A percentile compares a stretch with the other conserved stretches of the same genome.
Evolutionary conservation across 2,329 filamentous ascomycete genomes (phyloP).

Genomic region (Alternaria brassicae): DNA sequence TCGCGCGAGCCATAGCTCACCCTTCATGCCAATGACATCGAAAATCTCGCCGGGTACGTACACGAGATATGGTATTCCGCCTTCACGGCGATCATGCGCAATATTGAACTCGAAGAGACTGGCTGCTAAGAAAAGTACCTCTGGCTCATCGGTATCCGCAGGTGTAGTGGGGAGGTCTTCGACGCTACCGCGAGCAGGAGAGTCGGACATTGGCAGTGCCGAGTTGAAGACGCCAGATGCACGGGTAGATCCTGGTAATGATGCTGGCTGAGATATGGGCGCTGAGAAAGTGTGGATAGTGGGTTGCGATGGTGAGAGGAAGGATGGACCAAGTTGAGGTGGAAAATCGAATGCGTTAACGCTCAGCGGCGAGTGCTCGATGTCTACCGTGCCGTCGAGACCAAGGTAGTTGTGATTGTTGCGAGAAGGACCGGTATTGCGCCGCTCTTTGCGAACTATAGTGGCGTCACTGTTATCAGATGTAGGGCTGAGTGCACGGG

Average conservation of each 20-base stretch:
- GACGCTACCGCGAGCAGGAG: conserved; percentile 33
- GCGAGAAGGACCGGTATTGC: conserved; percentile 30
- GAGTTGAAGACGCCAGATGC: conserved; percentile 85
- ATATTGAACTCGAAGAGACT: conserved; percentile 98
- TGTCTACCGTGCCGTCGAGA: conserved; percentile 40
- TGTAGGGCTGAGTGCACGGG: conserved; percentile 33
- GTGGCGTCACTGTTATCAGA: conserved; percentile 43
- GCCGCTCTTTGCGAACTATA: conserved; percentile 31
- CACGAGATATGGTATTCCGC: conserved; percentile 92
- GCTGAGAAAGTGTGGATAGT: conserved; percentile 27
- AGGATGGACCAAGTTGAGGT: conserved; percentile 38
- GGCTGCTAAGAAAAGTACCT: conserved; percentile 87
- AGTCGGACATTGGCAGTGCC: conserved; percentile 79
- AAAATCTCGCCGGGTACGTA: conserved; percentile 87
- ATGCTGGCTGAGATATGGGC: conserved; percentile 29
- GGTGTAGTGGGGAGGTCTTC: conserved; percentile 41
- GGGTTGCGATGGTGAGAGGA: conserved; percentile 33
- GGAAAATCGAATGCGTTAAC: conserved; percentile 33
- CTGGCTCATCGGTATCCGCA: conserved; percentile 64
- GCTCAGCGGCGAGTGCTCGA: conserved; percentile 25
- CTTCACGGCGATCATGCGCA: conserved; percentile 87
- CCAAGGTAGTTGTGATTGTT: conserved; percentile 32
- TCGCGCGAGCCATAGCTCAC: conserved; percentile 95
- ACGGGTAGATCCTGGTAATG: conserved; percentile 52
- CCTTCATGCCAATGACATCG: conserved; percentile 87